Evolutionary conservation across 495 filamentous ascomycete species (phyloP).

Genomic region (Podospora sp.): DNA sequence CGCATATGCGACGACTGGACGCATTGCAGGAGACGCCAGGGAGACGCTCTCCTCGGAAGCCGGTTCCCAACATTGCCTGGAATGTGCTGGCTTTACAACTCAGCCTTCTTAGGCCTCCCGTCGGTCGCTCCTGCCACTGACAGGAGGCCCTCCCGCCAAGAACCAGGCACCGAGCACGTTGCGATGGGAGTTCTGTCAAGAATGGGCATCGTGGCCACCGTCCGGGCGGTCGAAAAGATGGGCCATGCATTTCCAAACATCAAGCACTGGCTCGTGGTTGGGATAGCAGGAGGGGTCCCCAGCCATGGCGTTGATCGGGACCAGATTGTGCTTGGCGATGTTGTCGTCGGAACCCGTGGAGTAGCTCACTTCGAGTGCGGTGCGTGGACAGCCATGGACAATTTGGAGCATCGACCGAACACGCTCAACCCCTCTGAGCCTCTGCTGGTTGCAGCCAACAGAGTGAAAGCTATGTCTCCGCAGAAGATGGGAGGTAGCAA

Average conservation of each 20-base stretch:
- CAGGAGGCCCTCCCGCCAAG: too few species aligned
- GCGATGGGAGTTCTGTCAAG: neutral
- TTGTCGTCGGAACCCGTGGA: neutral
- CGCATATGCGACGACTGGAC: too few species aligned
- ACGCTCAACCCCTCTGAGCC: neutral
- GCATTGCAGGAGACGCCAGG: too few species aligned
- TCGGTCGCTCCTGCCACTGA: too few species aligned
- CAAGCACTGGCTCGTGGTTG: neutral
- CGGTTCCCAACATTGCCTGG: too few species aligned
- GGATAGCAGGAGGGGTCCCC: neutral
- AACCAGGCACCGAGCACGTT: neutral
- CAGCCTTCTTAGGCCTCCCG: too few species aligned
- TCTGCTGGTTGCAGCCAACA: neutral
- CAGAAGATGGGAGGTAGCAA: neutral
- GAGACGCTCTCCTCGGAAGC: too few species aligned
- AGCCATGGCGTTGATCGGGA: neutral
- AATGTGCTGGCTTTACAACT: too few species aligned
- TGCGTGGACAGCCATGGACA: neutral
- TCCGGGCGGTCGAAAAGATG: neutral
- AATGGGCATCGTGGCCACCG: neutral
- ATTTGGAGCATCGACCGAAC: neutral
- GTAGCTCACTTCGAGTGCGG: neutral
- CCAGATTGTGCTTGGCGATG: neutral
- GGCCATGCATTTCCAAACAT: neutral
- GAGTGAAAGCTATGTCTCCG: neutral